Evolutionary conservation across 345 rosid species (phyloP).

Genomic region (Heritiera fomes): DNA sequence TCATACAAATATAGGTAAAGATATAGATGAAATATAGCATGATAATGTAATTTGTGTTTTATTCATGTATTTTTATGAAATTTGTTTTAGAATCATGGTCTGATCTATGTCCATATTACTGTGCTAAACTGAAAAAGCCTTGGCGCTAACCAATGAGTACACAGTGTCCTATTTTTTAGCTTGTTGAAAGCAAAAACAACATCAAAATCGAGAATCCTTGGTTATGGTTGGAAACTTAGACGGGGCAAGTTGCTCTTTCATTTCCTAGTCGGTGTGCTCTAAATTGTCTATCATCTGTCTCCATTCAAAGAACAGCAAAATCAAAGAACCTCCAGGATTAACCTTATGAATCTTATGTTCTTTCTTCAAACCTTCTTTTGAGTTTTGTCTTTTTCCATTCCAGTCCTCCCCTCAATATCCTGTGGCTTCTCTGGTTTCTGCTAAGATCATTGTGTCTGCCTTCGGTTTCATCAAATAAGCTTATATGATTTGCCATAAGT

Average conservation of each 20-base stretch:
- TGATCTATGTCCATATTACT: not conserved
- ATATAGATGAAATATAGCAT: not conserved
- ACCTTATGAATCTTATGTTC: not conserved
- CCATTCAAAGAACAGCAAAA: not conserved
- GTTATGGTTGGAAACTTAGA: not conserved
- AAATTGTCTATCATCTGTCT: not conserved
- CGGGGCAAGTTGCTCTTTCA: not conserved
- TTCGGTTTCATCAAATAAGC: not conserved
- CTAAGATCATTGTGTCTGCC: not conserved
- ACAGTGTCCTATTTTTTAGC: no score
- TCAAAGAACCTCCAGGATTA: not conserved
- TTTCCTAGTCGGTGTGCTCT: not conserved
- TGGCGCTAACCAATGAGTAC: no score
- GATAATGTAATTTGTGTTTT: no score
- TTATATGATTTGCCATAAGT: not conserved
- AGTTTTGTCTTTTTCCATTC: not conserved
- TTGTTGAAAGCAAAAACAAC: not conserved
- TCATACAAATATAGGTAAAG: not conserved
- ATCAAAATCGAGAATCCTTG: not conserved
- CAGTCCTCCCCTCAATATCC: not conserved
- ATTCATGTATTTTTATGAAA: slow-evolving; percentile 7
- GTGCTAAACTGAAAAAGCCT: not conserved
- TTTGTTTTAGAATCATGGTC: not conserved
- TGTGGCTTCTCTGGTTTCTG: not conserved
- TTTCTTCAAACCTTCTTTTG: not conserved